Percentiles rank a stretch among this genome's conserved stretches.
phyloP scores from a whole-genome alignment of 2,329 filamentous ascomycete species.

The Apiospora marii region DNA sequence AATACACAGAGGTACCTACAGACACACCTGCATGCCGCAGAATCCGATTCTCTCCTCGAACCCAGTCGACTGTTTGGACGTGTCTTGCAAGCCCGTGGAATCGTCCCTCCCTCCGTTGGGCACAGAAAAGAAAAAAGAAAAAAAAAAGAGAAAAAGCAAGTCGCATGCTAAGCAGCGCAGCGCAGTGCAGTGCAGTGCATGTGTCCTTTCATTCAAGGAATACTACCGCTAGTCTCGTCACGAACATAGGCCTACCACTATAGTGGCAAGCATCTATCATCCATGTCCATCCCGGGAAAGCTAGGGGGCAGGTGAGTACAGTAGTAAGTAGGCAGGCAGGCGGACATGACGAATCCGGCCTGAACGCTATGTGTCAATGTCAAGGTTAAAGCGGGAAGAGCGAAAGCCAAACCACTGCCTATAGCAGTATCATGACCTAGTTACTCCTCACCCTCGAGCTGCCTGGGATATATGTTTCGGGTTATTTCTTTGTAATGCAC shows the following conservation, averaged over 20 bases:
- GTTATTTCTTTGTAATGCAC: conserved; percentile 16
- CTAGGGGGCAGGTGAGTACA: background rate
- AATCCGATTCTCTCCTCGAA: background rate
- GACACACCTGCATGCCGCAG: background rate
- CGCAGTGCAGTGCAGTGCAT: background rate
- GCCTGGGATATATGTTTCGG: background rate
- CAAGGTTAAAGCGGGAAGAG: background rate
- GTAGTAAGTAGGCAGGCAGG: background rate
- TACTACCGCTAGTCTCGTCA: background rate
- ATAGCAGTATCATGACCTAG: conserved; percentile 8
- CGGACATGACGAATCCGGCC: background rate
- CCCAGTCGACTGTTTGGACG: background rate
- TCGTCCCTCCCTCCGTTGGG: background rate
- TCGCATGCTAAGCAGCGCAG: background rate
- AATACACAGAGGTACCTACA: background rate
- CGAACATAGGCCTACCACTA: background rate
- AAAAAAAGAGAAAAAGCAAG: too few relatives aligned
- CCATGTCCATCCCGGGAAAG: background rate
- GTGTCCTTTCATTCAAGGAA: background rate
- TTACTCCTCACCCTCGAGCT: background rate
- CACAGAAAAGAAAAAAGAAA: too few relatives aligned
- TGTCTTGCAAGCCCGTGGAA: background rate
- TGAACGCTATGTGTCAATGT: background rate
- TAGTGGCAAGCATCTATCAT: background rate
- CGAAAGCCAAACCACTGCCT: background rate